These are phyloP conservation scores for Monosporascus sp. DNA, from an alignment of 2,329 filamentous ascomycete genomes.

Conservation along the genomic window DNA sequence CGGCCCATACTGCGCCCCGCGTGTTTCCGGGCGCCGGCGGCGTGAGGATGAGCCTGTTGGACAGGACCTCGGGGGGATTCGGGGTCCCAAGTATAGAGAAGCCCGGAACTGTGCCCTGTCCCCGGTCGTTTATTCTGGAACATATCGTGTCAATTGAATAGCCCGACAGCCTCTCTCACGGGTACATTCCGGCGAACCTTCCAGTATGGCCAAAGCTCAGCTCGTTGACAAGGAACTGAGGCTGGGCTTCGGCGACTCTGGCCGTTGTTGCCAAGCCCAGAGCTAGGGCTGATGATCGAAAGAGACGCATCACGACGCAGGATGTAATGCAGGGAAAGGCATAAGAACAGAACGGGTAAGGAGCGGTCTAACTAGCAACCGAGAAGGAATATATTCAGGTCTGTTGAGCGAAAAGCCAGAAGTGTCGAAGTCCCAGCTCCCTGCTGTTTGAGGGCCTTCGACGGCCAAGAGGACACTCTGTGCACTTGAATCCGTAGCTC, in stretches of 20 bases:
- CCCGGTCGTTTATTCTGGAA: constrained; percentile 59
- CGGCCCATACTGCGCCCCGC: constrained; percentile 77
- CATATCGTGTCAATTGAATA: not conserved
- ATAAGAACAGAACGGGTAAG: constrained; percentile 7
- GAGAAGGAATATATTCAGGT: constrained; percentile 1
- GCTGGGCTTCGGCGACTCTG: constrained; percentile 46
- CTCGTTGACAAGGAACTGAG: constrained; percentile 64
- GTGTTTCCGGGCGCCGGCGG: constrained; percentile 82
- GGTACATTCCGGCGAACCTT: constrained; percentile 36
- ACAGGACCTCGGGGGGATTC: constrained; percentile 59
- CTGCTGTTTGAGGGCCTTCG: not conserved
- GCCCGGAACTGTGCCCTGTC: constrained; percentile 46
- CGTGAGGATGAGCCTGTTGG: constrained; percentile 88
- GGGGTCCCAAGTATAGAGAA: constrained; percentile 53
- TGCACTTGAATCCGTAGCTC: not conserved
- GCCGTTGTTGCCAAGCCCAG: constrained; percentile 37
- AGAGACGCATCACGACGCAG: constrained; percentile 39
- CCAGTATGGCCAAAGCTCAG: constrained; percentile 72
- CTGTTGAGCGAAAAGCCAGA: not conserved
- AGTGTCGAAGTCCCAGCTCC: too few species aligned
- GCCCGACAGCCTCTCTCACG: constrained; percentile 4
- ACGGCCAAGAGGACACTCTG: constrained; percentile 1
- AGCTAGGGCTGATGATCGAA: constrained; percentile 30
- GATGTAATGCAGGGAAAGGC: constrained; percentile 7
- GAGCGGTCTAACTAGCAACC: not conserved